Base-by-base conservation (phyloP, 768 basidiomycete genomes). In the Kwoniella bestiolae region DNA sequence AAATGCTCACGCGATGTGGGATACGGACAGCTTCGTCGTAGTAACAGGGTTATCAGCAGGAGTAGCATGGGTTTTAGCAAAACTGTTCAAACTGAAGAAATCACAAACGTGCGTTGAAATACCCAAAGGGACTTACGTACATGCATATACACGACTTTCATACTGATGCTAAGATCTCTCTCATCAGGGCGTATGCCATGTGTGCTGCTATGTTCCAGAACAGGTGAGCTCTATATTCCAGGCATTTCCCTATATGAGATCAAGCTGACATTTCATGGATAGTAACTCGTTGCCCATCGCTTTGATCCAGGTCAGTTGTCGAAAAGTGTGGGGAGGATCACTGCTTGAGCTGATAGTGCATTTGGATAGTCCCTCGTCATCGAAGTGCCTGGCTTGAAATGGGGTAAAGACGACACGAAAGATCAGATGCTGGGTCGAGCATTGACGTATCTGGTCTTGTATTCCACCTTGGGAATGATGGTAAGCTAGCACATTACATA, bases 271-370 rank as follows among this genome's bases (percentile, higher is more conserved):
- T 21, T 38, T 5, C 90, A 87, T 91, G 91, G 84, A 91, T 80
- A 92, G 91, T 2, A 97, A 97, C 78, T 92, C 92, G 0, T 86
- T 99, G 5, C 95, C 95, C 0, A 92, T 97, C 65, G 95, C 95
- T 0, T 84, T 99, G 32, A 91, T 97, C 56, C 82, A 83, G 66
- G 80, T 80, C 32, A 71, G 77, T 60, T 21, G n/a, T 5, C 14
- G 5, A 32, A 16, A 18, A 29, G 3, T 8, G 5, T 3, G 45
- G 50, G 23, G 23, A 32, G 18, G 34, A 46, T n/a, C 12, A 29
- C 3, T 14, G 52, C n/a, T 31, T 56, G n/a, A 16, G 38, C 49
- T 67, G 64, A 57, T 64, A 51, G 23, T 47, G n/a, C 46, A 6
- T 26, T 18, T 45, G 28, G 32, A 12, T 90, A 96, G 79, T 89